These are phyloP conservation scores for Suillus tomentosus DNA, from an alignment of 768 basidiomycete species.

Conservation along the genomic window DNA sequence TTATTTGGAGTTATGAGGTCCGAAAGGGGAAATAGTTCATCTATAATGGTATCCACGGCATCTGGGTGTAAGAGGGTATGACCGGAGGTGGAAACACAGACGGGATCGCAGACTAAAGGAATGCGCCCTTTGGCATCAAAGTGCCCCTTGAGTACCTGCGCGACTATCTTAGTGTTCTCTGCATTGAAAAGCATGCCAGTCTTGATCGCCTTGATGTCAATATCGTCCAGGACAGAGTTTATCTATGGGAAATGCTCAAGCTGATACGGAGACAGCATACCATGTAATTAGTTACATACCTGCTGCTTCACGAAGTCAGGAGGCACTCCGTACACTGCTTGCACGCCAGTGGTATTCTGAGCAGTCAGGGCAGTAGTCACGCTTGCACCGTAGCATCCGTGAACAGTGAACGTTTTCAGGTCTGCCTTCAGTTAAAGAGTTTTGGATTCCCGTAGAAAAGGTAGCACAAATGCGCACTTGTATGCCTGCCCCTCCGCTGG, in stretches of 20 bases:
- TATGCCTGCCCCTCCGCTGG: slow-evolving; percentile 87
- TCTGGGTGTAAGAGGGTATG: slow-evolving; percentile 71
- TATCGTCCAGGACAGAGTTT: slow-evolving; percentile 67
- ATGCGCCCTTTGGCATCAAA: slow-evolving; percentile 39
- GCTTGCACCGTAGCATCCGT: slow-evolving; percentile 77
- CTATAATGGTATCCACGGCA: slow-evolving; percentile 61
- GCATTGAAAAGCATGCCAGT: slow-evolving; percentile 86
- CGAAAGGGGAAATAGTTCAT: slow-evolving; percentile 70
- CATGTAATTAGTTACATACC: slow-evolving; percentile 40
- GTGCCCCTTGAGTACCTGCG: slow-evolving; percentile 47
- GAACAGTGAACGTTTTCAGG: slow-evolving; percentile 80
- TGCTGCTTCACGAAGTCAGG: slow-evolving; percentile 75
- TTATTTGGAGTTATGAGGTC: slow-evolving; percentile 85
- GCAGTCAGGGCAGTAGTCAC: slow-evolving; percentile 86
- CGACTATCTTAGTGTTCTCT: slow-evolving; percentile 52
- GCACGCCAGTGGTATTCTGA: slow-evolving; percentile 87
- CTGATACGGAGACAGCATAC: neutral
- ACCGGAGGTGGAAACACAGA: slow-evolving; percentile 89
- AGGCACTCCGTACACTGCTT: slow-evolving; percentile 67
- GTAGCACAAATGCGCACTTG: slow-evolving; percentile 51
- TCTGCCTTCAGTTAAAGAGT: slow-evolving; percentile 60
- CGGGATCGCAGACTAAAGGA: slow-evolving; percentile 82
- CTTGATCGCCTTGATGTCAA: slow-evolving; percentile 74
- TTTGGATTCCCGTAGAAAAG: neutral
- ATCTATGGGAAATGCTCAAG: slow-evolving; percentile 47